Conservation (phyloP, 2,329 filamentous ascomycete species). For the Colletotrichum plurivorum region DNA sequence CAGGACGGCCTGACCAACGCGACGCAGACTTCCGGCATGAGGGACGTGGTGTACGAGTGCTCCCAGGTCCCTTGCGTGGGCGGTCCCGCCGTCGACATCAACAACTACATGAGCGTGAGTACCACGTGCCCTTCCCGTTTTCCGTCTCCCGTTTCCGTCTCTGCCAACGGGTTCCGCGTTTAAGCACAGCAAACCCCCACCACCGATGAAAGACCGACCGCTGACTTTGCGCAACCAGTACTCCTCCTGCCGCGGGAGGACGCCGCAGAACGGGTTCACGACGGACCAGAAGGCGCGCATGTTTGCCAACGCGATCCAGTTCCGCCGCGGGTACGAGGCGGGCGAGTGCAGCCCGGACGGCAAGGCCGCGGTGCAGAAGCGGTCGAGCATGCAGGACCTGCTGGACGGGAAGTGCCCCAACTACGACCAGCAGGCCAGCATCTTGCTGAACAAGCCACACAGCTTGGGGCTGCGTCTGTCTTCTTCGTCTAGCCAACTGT, state of each 20-base stretch:
- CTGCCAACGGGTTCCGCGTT: background rate
- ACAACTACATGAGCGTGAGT: slow-evolving; percentile 45
- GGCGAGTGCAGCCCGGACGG: slow-evolving; percentile 42
- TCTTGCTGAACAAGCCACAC: slow-evolving; percentile 22
- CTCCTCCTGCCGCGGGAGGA: slow-evolving; percentile 38
- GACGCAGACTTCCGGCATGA: slow-evolving; percentile 40
- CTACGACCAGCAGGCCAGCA: slow-evolving; percentile 35
- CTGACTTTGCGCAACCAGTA: slow-evolving; percentile 15
- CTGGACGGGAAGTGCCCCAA: slow-evolving; percentile 44
- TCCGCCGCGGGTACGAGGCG: slow-evolving; percentile 41
- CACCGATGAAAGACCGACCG: too few species aligned
- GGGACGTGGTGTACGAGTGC: slow-evolving; percentile 38
- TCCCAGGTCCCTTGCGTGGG: slow-evolving; percentile 37
- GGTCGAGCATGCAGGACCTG: slow-evolving; percentile 45
- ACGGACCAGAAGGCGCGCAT: slow-evolving; percentile 46
- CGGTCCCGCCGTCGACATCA: slow-evolving; percentile 31
- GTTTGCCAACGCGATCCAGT: slow-evolving; percentile 43
- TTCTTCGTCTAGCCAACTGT: background rate
- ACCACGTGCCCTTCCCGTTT: background rate
- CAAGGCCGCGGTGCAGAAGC: slow-evolving; percentile 22
- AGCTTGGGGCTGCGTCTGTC: background rate
- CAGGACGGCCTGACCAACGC: slow-evolving; percentile 42
- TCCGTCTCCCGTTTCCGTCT: background rate
- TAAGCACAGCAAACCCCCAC: background rate
- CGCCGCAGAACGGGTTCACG: slow-evolving; percentile 40